Base-by-base conservation (phyloP, 345 rosid genomes). In the Viola odorata region DNA sequence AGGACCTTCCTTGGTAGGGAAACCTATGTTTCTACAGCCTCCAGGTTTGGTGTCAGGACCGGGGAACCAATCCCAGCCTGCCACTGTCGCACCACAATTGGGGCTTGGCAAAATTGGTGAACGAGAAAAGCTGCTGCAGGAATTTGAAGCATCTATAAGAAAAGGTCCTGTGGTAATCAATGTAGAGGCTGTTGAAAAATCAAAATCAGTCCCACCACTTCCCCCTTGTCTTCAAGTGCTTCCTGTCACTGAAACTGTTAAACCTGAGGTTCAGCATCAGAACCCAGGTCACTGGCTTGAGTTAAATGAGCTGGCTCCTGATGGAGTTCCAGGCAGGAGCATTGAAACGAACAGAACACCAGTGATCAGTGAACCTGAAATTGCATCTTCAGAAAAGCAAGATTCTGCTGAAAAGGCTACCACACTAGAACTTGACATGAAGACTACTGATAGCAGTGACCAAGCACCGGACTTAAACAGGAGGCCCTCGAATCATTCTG, bases 391-490 rank as follows among this genome's bases (percentile, higher is more conserved):
- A 12, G 69, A 62, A 41, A 60, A 68, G 63, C 66, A 50, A 16
- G 69, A 45, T 64, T 65, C 65, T 52, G 45, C 50, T 3, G 37
- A 58, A 16, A 74, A 68, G 65, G 75, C 71, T 52, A 60, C 55
- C 14, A 63, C 53, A 4, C 67, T 74, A 41, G 77, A 68, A 74
- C 70, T 64, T 69, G 71, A 66, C 14, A 66, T 60, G 70, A 75
- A 73, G 71, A 50, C 39, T 8, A 11, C 70, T 41, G 41, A 17
- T 40, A 80, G 69, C 54, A 72, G 57, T 37, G 60, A 60, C 2
- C 32, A 23, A 23, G 6, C 57, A 9, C 37, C 61, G 41, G 55
- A 56, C 37, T 7, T 53, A 16, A 59, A 63, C 62, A 65, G 63
- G 63, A 41, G 39, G 3, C 49, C 70, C 54, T 37, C 14, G 23